Evolutionary conservation across 1,284 basidiomycete species (phyloP), one percentile per base, ranked within the genome.

Genomic region (Sparassis latifolia): DNA sequence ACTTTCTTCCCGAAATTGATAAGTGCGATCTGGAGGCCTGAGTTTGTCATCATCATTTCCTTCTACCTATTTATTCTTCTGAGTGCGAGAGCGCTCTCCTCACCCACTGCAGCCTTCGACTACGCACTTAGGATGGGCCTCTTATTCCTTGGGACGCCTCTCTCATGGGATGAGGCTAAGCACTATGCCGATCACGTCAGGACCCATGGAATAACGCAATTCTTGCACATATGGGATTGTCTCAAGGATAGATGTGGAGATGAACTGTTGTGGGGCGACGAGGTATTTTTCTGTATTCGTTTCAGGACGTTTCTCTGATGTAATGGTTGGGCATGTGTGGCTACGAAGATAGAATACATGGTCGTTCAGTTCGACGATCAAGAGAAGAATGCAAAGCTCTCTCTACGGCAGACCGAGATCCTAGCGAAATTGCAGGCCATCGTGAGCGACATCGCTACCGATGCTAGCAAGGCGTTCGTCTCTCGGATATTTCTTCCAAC

Each of bases 261-360:
- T 63, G 86, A 89, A 54, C 73, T 99, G 45, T 79, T 97, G n/a
- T 99, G 97, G 97, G 97, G 97, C 32, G 97, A 99, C 64, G 97
- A 99, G 84, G 94, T 94, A 62, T 44, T 33, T 47, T 54, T 20
- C 54, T 42, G 47, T 41, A 33, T 37, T 20, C 41, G 12, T 51
- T 44, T 28, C 37, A 43, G 4, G 35, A 42, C 20, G 10, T 45
- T n/a, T 30, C 49, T 38, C 55, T 52, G 9, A 59, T 52, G n/a
- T 30, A 35, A 20, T 38, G 9, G 37, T 27, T 47, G 38, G 39
- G 40, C 45, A 4, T 12, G 33, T 45, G 38, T 38, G 32, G 37
- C 12, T 43, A 40, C 33, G 45, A 58, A 95, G 94, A 79, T 99
- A 63, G 97, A 99, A 68, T 98, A 98, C 69, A 92, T 99, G 84